phyloP scores from a whole-genome alignment of 129 eudicot genomes.

The Tagetes patula region DNA sequence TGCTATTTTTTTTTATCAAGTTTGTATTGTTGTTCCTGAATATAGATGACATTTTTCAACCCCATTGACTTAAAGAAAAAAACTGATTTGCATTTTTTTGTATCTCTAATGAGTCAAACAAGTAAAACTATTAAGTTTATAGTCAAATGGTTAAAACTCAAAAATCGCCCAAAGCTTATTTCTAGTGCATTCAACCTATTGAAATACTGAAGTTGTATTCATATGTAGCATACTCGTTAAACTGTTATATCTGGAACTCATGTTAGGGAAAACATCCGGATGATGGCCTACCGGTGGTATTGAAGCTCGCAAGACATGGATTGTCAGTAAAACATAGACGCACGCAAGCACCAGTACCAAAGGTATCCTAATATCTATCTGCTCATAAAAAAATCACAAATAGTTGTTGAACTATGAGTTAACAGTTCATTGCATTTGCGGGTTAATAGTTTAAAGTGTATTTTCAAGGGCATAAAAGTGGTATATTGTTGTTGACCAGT shows the following conservation, averaged over 20 bases:
- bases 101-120: not conserved
- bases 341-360: slow-evolving; percentile 67
- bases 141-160: slow-evolving; percentile 7
- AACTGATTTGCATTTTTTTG: not conserved
- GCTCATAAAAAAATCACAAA: not conserved
- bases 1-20: not conserved
- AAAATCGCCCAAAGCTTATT: not conserved
- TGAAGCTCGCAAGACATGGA: slow-evolving; percentile 66
- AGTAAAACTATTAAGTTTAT: not conserved
- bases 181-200: not conserved
- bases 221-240: not conserved
- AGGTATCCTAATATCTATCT: slow-evolving; percentile 45
- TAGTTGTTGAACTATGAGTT: not conserved
- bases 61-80: not conserved
- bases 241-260: not conserved
- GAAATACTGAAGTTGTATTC: not conserved
- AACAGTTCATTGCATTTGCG: not conserved
- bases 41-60: not conserved
- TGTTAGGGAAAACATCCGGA: slow-evolving; percentile 87
- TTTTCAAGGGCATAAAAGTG: too few species aligned
- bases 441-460: not conserved
- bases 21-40: not conserved
- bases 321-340: slow-evolving; percentile 71
- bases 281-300: slow-evolving; percentile 65
- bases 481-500: too few species aligned